Evolutionary conservation across 2,329 filamentous ascomycete species (phyloP).

Genomic region (Dactylellina sp.): DNA sequence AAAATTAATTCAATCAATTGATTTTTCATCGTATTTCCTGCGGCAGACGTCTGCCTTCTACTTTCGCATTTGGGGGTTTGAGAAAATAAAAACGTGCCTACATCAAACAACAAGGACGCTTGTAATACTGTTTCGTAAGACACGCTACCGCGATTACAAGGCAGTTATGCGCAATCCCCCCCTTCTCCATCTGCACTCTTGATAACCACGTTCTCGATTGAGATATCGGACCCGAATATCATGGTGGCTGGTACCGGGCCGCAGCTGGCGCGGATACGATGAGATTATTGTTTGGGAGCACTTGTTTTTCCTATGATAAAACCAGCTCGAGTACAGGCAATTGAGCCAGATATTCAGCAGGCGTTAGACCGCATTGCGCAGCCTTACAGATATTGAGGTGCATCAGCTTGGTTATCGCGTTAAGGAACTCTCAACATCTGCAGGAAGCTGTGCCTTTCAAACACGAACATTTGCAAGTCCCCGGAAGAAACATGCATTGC

Average conservation of each 20-base stretch:
- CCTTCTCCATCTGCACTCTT: constrained; percentile 45
- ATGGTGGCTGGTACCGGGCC: constrained; percentile 43
- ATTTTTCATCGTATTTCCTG: constrained; percentile 31
- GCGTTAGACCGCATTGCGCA: constrained; percentile 37
- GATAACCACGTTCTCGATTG: constrained; percentile 47
- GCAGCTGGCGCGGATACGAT: constrained; percentile 26
- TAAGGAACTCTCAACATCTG: constrained; percentile 32
- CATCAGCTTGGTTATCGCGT: constrained; percentile 37
- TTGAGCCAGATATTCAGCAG: constrained; percentile 12
- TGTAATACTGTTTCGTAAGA: constrained; percentile 52
- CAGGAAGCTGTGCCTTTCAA: constrained; percentile 30
- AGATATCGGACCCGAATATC: constrained; percentile 54
- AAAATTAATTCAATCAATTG: constrained; percentile 11
- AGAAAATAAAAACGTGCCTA: constrained; percentile 38
- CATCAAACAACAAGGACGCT: constrained; percentile 17
- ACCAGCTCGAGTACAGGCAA: constrained; percentile 8
- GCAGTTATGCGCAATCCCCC: constrained; percentile 49
- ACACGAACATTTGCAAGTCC: constrained; percentile 41
- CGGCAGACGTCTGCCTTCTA: constrained; percentile 35
- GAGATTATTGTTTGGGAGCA: constrained; percentile 19
- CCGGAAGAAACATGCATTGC: constrained; percentile 42
- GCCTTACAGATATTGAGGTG: constrained; percentile 56
- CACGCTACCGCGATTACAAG: constrained; percentile 37
- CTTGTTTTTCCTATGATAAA: constrained; percentile 1
- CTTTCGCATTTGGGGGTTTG: constrained; percentile 11